Base-by-base conservation (phyloP, 2,329 filamentous ascomycete genomes). In the Ophiostoma novo-ulmi region DNA sequence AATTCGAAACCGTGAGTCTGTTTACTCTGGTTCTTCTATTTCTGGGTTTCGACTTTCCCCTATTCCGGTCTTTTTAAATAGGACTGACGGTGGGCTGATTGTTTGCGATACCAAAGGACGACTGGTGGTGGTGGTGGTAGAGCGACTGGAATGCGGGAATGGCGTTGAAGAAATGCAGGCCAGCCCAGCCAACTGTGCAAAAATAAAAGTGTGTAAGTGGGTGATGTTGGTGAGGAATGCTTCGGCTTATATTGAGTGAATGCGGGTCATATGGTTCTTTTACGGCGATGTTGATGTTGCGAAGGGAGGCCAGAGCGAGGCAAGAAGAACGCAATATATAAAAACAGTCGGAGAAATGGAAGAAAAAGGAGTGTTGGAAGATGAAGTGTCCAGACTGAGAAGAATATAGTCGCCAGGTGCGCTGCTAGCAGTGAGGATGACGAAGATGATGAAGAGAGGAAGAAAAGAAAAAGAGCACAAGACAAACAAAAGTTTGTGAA, bases 91-190 rank as follows among this genome's bases (percentile, higher is more conserved):
- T 65, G 20, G 10, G n/a, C 11, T 39, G 20, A 36, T 39, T 39
- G 36, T 39, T 22, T 66, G 55, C 36, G 44, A 52, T 64, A 39
- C 22, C n/a, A 68, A 68, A 52, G 48, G 17, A 35, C 22, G 55
- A 31, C 31, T 31, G 11, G 63, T 39, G 8, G 20, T 26, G 13
- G 35, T 65, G 13, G 36, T 22, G 8, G 65, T 31, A 35, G 63
- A 26, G 22, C 58, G 67, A 26, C 38, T 69, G 38, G 67, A 67
- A 69, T 44, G 36, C 31, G 41, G 67, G 31, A 65, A 55, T 41
- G 36, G 63, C 36, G 63, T 65, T 65, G 36, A 39, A 65, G 36
- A 39, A 7, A 39, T 65, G 63, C 35, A 65, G 63, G 36, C 63
- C 63, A 41, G 63, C 61, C 63, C 63, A 41, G 63, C 61, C 61